Conservation (phyloP, 352 stramenopile genomes). For the Pythium monospermum region DNA sequence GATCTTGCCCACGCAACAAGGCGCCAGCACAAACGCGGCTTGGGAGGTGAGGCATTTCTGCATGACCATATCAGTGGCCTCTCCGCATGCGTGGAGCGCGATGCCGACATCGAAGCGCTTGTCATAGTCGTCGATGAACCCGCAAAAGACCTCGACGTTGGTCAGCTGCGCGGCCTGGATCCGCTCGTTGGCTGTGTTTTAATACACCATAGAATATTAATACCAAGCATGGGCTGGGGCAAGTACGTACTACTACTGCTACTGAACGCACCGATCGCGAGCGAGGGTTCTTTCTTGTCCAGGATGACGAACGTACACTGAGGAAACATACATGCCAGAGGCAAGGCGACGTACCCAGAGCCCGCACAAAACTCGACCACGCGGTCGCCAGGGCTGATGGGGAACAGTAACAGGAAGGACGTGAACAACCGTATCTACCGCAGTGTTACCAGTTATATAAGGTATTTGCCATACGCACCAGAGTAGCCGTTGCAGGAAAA, state of each 20-base stretch:
- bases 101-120: constrained; percentile 73
- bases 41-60: constrained; percentile 55
- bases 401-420: background rate
- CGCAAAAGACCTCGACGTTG: constrained; percentile 75
- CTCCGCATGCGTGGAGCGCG: constrained; percentile 73
- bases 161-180: constrained; percentile 50
- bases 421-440: background rate
- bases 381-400: constrained; percentile 57
- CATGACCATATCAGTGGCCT: constrained; percentile 80
- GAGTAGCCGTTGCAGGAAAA: constrained; percentile 62
- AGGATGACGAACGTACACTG: constrained; percentile 73
- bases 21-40: constrained; percentile 70
- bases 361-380: constrained; percentile 82
- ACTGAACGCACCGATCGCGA: constrained; percentile 51
- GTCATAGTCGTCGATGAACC: constrained; percentile 65
- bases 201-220: background rate
- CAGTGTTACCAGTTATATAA: no score
- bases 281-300: constrained; percentile 73
- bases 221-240: no score
- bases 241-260: no score
- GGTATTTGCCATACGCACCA: constrained; percentile 31
- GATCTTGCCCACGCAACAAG: constrained; percentile 81
- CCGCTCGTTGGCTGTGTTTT: constrained; percentile 53
- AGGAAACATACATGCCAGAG: constrained; percentile 66
- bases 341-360: constrained; percentile 71